phyloP scores from a whole-genome alignment of 108 stramenopile genomes.

The Nitzschia sp. region DNA sequence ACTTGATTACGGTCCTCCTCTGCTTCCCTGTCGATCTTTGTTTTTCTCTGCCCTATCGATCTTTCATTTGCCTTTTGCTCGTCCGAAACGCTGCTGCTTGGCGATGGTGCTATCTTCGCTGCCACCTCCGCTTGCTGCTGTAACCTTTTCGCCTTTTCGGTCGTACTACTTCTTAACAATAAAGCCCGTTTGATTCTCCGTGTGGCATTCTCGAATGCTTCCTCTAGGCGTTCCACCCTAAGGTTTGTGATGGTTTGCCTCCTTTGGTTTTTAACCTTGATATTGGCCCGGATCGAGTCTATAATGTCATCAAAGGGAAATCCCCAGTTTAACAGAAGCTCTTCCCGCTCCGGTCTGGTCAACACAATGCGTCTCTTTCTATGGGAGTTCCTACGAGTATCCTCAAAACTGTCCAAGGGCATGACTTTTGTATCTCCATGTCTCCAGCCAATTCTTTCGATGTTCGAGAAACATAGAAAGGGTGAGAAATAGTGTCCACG shows the following conservation, averaged over 20 bases:
- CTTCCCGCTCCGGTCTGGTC: conserved; percentile 58
- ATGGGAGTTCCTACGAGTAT: conserved; percentile 32
- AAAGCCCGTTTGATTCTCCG: conserved; percentile 41
- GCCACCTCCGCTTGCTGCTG: conserved; percentile 28
- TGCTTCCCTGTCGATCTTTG: background rate
- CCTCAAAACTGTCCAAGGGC: conserved; percentile 53
- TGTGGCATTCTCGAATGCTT: conserved; percentile 46
- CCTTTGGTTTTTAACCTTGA: conserved; percentile 61
- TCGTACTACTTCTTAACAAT: conserved; percentile 28
- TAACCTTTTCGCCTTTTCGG: conserved; percentile 24
- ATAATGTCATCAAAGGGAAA: conserved; percentile 59
- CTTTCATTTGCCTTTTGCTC: background rate
- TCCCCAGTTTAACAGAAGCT: conserved; percentile 58
- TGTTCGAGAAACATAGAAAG: no score
- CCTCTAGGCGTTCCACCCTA: conserved; percentile 48
- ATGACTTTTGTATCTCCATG: conserved; percentile 30
- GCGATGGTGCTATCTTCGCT: background rate
- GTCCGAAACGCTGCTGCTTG: background rate
- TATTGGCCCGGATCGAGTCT: conserved; percentile 55
- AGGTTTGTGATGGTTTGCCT: conserved; percentile 69
- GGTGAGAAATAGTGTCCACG: no score
- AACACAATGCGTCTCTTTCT: conserved; percentile 48
- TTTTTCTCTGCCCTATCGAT: background rate
- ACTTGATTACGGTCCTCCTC: background rate
- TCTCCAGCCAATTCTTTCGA: conserved; percentile 42